A percentile compares a stretch with the other conserved stretches of the same genome.
phyloP scores from a whole-genome alignment of 805 yeast species.

The Millerozyma miso region DNA sequence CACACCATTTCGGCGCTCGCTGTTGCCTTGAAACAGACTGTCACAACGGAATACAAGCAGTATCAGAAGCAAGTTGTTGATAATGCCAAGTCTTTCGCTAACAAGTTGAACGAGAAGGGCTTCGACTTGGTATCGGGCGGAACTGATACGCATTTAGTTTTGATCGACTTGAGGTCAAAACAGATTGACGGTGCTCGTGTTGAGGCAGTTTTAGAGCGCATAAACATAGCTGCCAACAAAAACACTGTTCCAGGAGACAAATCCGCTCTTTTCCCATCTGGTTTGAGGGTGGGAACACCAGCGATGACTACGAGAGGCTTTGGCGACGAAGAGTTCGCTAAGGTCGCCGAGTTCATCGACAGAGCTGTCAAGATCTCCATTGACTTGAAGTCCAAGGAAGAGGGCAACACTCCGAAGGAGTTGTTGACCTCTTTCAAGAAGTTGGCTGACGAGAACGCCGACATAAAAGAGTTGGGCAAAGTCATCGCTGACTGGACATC shows the following conservation, averaged over 20 bases:
- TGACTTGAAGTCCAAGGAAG: constrained; percentile 53
- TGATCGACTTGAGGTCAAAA: constrained; percentile 83
- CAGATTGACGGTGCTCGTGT: constrained; percentile 96
- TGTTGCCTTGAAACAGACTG: constrained; percentile 92
- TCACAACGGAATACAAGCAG: constrained; percentile 82
- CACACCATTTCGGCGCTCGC: constrained; percentile 98
- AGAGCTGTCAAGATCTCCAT: constrained; percentile 66
- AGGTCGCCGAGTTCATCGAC: constrained; percentile 78
- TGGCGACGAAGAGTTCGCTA: constrained; percentile 78
- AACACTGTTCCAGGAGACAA: constrained; percentile 98
- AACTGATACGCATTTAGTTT: constrained; percentile 95
- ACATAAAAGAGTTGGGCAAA: constrained; percentile 55
- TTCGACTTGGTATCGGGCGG: constrained; percentile 89
- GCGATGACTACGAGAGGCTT: constrained; percentile 98
- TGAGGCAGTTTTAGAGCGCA: constrained; percentile 89
- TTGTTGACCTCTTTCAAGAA: constrained; percentile 66
- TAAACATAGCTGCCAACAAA: constrained; percentile 94
- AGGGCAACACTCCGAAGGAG: constrained; percentile 55
- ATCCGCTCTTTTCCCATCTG: constrained; percentile 95
- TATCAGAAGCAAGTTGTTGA: constrained; percentile 85
- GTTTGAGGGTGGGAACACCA: constrained; percentile 96
- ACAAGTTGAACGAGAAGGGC: constrained; percentile 64
- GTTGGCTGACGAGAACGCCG: constrained; percentile 60
- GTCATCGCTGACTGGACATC: constrained; percentile 74
- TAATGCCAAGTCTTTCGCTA: constrained; percentile 83